Percentiles rank a stretch among this genome's conserved stretches.
These are phyloP conservation scores for Cornus suecica DNA, from an alignment of 148 eudicot species.

Conservation along the genomic window DNA sequence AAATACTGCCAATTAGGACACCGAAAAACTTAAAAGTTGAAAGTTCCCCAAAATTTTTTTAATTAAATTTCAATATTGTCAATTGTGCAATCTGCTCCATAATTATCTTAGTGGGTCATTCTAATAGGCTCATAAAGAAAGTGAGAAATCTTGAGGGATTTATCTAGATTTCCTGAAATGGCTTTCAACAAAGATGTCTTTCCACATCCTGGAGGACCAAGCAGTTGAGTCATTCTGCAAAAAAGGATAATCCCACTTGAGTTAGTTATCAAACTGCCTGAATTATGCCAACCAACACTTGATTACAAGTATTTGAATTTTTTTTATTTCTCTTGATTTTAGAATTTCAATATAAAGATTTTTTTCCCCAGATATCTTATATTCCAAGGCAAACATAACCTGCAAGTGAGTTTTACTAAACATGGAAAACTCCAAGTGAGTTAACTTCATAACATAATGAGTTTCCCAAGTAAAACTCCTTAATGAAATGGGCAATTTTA, in stretches of 20 bases:
- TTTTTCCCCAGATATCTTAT: too few species aligned
- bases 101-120: not conserved
- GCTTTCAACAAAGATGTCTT: conserved; percentile 70
- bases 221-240: conserved; percentile 69
- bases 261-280: not conserved
- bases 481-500: too few species aligned
- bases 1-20: not conserved
- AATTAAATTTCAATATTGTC: not conserved
- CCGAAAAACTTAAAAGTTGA: not conserved
- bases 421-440: too few species aligned
- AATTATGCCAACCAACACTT: not conserved
- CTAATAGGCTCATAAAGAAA: not conserved
- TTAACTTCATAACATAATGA: too few species aligned
- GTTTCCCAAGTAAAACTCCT: too few species aligned
- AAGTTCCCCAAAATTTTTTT: not conserved
- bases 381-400: not conserved
- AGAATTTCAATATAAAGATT: not conserved
- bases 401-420: too few species aligned
- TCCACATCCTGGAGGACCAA: conserved; percentile 90
- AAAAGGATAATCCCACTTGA: not conserved
- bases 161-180: conserved; percentile 64
- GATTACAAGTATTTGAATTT: not conserved
- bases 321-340: not conserved
- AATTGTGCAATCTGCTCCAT: not conserved
- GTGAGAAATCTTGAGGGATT: conserved; percentile 54